Percentiles rank a stretch among this genome's conserved stretches.
phyloP scores from a whole-genome alignment of 352 stramenopile genomes.

The Phytophthora idaei region DNA sequence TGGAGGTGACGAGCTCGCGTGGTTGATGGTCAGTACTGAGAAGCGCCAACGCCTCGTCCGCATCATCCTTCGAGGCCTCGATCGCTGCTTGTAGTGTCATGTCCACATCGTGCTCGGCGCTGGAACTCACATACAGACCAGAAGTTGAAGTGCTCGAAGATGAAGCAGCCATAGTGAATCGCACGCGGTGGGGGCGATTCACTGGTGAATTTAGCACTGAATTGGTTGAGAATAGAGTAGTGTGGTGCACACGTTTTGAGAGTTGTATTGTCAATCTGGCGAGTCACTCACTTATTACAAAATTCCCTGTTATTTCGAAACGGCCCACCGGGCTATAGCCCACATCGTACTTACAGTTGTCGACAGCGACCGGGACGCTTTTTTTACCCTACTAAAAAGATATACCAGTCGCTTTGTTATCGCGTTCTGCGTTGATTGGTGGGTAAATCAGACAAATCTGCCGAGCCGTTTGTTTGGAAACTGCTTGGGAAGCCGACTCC shows the following conservation, averaged over 20 bases:
- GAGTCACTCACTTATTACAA: no score
- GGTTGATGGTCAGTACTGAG: conserved; percentile 5
- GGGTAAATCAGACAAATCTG: no score
- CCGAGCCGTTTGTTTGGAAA: no score
- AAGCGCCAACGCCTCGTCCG: conserved; percentile 6
- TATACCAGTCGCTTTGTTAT: no score
- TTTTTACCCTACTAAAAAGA: no score
- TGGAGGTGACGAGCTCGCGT: conserved; percentile 1
- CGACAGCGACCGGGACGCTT: no score
- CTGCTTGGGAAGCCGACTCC: no score
- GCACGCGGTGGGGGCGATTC: conserved; percentile 3
- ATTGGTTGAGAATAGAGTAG: neutral
- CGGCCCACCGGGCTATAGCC: no score
- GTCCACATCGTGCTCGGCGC: conserved; percentile 10
- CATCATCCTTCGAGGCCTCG: conserved; percentile 9
- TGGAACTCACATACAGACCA: neutral
- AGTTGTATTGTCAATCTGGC: no score
- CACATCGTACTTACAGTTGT: no score
- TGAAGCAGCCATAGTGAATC: conserved; percentile 6
- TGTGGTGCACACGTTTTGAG: neutral
- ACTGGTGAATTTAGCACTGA: conserved; percentile 16
- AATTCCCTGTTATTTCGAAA: no score
- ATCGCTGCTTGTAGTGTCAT: conserved; percentile 13
- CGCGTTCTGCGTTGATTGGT: no score
- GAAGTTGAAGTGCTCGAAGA: conserved; percentile 10